These are phyloP conservation scores for Holtermannia corniformis DNA, from an alignment of 768 basidiomycete species.

Conservation along the genomic window DNA sequence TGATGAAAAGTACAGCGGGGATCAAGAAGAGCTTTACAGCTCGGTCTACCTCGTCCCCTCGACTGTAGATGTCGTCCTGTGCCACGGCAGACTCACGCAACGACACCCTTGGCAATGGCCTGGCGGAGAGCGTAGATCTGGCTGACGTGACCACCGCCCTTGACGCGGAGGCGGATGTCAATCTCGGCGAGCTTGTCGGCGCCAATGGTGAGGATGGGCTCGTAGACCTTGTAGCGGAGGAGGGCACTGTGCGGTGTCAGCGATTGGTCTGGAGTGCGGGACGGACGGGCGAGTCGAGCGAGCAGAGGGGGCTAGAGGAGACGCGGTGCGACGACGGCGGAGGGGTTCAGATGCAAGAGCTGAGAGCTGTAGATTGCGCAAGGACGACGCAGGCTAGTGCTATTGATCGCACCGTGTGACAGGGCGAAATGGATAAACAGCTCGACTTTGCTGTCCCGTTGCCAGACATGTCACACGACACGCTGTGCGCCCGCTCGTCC, in stretches of 20 bases:
- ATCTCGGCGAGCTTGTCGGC: constrained; percentile 76
- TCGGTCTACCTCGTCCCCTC: not conserved
- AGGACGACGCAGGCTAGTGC: not conserved
- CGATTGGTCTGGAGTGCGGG: not conserved
- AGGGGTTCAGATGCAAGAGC: not conserved
- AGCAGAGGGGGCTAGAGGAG: no score
- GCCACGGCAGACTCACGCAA: constrained; percentile 55
- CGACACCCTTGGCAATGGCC: constrained; percentile 93
- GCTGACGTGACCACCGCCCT: constrained; percentile 98
- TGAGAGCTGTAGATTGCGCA: not conserved
- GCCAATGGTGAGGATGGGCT: constrained; percentile 86
- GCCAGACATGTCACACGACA: no score
- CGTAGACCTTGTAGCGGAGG: constrained; percentile 96
- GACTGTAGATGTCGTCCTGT: no score
- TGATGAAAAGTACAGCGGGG: not conserved
- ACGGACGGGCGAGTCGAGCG: no score
- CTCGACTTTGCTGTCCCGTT: no score
- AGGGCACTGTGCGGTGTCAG: constrained; percentile 45
- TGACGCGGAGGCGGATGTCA: constrained; percentile 95
- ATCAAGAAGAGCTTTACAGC: not conserved
- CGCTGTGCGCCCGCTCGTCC: no score
- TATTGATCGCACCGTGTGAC: not conserved
- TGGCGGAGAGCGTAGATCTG: constrained; percentile 99
- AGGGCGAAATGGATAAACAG: no score
- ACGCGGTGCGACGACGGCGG: no score